Evolutionary conservation across 2,329 filamentous ascomycete genomes (phyloP), one percentile per base, ranked within the genome.

Genomic region (Xylaria sp.): DNA sequence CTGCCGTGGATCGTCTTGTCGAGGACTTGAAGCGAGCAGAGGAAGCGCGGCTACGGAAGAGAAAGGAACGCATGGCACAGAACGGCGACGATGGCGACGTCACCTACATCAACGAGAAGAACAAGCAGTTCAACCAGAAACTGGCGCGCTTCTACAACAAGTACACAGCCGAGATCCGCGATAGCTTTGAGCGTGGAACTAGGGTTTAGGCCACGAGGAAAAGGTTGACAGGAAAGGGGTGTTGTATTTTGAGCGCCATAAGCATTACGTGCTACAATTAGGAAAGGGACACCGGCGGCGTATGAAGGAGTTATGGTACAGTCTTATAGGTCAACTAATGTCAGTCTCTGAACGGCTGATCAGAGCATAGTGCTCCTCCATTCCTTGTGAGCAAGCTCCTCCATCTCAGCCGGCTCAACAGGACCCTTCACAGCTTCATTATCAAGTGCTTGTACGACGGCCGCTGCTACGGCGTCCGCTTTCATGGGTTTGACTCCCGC

Each of bases 71-170:
- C 56, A 86, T 89, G 73, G 84, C 85, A 10, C 84, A 87, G 72
- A 88, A 87, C 63, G 91, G 92, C 60, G 92, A 96, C 64, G 90
- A 92, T 52, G 88, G 86, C 34, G 94, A 99, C 75, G 90, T 97
- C 69, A 97, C 93, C 6, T 97, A 96, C 76, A 99, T 99, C 83
- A 99, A 99, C 78, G 92, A 97, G 78, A 97, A 99, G 88, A 99
- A 99, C 82, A 97, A 97, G 82, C 92, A 97, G 81, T 99, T 99
- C 80, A 99, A 99, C 85, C 87, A 96, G 79, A 97, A 99, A 79
- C 80, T 99, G 75, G 82, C 89, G 57, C 83, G 94, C 66, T 99
- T 97, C 79, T 99, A 99, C 77, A 94, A 99, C 78, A 96, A 96
- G 80, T 99, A 99, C 76, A 99, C 94, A 51, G 86, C 90, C 37